Evolutionary conservation across 2,329 filamentous ascomycete species (phyloP), one percentile per base, ranked within the genome.

Genomic region (Cladosporium sp.): DNA sequence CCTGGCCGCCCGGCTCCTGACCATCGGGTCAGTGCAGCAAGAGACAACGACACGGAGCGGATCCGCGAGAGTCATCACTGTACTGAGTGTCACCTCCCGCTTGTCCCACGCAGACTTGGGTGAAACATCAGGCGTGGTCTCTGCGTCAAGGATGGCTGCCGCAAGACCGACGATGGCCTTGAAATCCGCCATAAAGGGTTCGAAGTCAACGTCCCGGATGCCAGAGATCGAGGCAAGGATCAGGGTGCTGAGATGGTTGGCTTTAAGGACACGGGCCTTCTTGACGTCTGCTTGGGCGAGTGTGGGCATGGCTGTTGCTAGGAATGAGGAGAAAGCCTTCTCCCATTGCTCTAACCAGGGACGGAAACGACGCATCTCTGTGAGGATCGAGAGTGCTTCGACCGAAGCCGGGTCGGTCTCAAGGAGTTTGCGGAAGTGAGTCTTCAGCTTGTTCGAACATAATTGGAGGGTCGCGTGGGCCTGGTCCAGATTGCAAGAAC

Each of bases 281-380:
- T 64, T 65, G n/a, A 71, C 59, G 30, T 71, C 67, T n/a, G 67
- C 64, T 5, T 25, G 38, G 17, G 61, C 61, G 65, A 72, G 68
- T 12, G 60, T 52, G 2, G 67, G 55, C 67, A 69, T 68, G 9
- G 64, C 57, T 5, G 61, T 57, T 5, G 64, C 65, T 1, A 72
- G 62, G 55, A 66, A 71, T 9, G 64, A 59, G 1, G 66, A 68
- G 61, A 72, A 71, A 4, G 67, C 66, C 22, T 61, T 55, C 43
- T 72, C 69, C 69, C 69, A 72, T 43, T 63, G 64, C 51, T 70
- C 67, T 14, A 72, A 66, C 69, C 69, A 72, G 40, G 61, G 61
- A 20, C 64, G 64, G 51, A 67, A 67, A 19, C 59, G 43, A 45
- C 39, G 55, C 58, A 59, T 61, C 17, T 54, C 59, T 39, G 42